Evolutionary conservation across 2,329 filamentous ascomycete species (phyloP).

Genomic region (Trichophyton schoenleinii): DNA sequence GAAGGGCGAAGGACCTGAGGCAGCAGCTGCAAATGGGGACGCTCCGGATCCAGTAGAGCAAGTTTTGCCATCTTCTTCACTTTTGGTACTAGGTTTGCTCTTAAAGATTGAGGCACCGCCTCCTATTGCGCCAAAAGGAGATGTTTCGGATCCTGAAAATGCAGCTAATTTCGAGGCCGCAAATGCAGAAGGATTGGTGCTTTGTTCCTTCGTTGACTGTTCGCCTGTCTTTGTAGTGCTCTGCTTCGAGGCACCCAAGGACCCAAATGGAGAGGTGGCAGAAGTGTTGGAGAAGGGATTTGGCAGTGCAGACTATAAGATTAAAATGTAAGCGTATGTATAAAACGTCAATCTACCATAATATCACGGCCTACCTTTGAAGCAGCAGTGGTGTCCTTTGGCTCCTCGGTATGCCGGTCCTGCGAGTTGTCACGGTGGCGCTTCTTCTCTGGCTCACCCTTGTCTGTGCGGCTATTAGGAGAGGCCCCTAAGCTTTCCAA

Average conservation of each 20-base stretch:
- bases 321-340: neutral
- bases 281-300: conserved; percentile 35
- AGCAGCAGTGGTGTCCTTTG: conserved; percentile 7
- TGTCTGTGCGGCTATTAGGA: conserved; percentile 9
- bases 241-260: conserved; percentile 21
- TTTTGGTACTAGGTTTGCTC: conserved; percentile 13
- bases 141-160: conserved; percentile 48
- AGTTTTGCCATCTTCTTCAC: neutral
- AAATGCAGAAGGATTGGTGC: conserved; percentile 51
- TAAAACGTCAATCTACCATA: conserved; percentile 6
- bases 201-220: conserved; percentile 16
- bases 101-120: conserved; percentile 27
- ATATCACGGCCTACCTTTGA: conserved; percentile 12
- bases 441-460: conserved; percentile 32
- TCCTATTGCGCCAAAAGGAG: conserved; percentile 51
- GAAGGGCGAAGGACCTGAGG: conserved; percentile 26
- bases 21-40: conserved; percentile 19
- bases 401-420: conserved; percentile 21
- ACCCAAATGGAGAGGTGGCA: conserved; percentile 32
- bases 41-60: conserved; percentile 12
- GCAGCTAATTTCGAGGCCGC: conserved; percentile 56
- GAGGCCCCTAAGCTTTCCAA: conserved; percentile 6
- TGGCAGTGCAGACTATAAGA: conserved; percentile 6
- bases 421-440: conserved; percentile 32
- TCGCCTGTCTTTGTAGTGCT: conserved; percentile 13